A percentile compares a stretch with the other conserved stretches of the same genome.
These are phyloP conservation scores for Saksenaea oblongispora DNA, from an alignment of 371 early-diverging fungal species.

Conservation along the genomic window DNA sequence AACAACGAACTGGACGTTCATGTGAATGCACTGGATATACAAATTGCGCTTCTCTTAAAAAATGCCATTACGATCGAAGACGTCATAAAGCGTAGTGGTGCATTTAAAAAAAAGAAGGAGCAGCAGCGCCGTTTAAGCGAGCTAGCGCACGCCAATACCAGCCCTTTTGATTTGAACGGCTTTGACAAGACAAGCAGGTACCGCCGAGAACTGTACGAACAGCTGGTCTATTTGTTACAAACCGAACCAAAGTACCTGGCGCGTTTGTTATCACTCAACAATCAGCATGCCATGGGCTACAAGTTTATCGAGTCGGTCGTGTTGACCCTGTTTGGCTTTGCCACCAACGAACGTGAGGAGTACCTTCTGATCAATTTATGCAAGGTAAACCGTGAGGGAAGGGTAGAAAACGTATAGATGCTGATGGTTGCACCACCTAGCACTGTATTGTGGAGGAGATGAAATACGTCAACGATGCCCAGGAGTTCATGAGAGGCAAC, in stretches of 20 bases:
- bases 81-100: constrained; percentile 69
- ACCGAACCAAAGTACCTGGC: constrained; percentile 94
- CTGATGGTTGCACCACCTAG: constrained; percentile 26
- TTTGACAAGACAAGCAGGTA: constrained; percentile 85
- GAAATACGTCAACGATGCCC: constrained; percentile 75
- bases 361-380: constrained; percentile 94
- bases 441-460: constrained; percentile 88
- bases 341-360: constrained; percentile 96
- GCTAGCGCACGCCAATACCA: constrained; percentile 18
- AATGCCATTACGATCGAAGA: constrained; percentile 96
- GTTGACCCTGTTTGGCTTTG: constrained; percentile 93
- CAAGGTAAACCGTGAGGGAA: constrained; percentile 53
- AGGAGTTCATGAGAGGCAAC: constrained; percentile 92
- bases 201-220: constrained; percentile 82
- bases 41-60: constrained; percentile 96
- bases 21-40: constrained; percentile 90
- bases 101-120: constrained; percentile 55
- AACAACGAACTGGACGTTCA: constrained; percentile 83
- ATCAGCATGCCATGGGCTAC: constrained; percentile 52
- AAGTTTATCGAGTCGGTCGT: constrained; percentile 88
- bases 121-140: constrained; percentile 47
- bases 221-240: constrained; percentile 94
- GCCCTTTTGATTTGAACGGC: constrained; percentile 55
- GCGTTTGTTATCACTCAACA: constrained; percentile 78
- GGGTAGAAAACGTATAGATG: constrained; percentile 54